Evolutionary conservation across 176 grass and related monocot genomes (phyloP).

Genomic region (Hordeum vulgare): MorexV3_pseudomolecules_assembly NC_058522.1:321538217-321538716

Average conservation of each 20-base stretch:
- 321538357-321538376: neutral
- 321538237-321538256: neutral
- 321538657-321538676: constrained; percentile 64
- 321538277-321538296: neutral
- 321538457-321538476: constrained; percentile 53
- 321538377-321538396: constrained; percentile 19
- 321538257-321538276: neutral
- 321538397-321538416: constrained; percentile 46
- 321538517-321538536: constrained; percentile 79
- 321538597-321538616: constrained; percentile 55
- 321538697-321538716: constrained; percentile 71
- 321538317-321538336: constrained; percentile 4
- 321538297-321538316: neutral
- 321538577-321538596: constrained; percentile 50
- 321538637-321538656: constrained; percentile 34
- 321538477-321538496: constrained; percentile 42
- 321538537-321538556: constrained; percentile 33
- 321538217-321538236: neutral
- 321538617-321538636: constrained; percentile 79
- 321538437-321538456: constrained; percentile 52
- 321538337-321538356: constrained; percentile 15
- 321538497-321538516: constrained; percentile 54
- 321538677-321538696: constrained; percentile 79
- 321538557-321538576: constrained; percentile 55
- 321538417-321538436: constrained; percentile 67